Percentiles rank a stretch among this genome's conserved stretches.
These are phyloP conservation scores for Penicillium cosmopolitanum DNA, from an alignment of 495 filamentous ascomycete genomes.

Conservation along the genomic window DNA sequence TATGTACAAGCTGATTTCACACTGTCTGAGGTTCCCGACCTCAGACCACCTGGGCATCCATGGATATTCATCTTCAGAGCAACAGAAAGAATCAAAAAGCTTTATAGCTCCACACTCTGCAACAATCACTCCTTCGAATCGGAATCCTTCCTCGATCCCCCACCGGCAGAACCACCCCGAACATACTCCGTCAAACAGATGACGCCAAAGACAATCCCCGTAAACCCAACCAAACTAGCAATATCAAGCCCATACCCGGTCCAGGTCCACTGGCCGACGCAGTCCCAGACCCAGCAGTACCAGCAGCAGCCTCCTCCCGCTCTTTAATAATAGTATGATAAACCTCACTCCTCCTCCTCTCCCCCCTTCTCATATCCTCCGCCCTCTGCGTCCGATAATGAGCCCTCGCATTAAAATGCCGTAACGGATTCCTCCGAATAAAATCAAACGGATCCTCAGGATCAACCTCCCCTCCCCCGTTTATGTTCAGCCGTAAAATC, in stretches of 20 bases:
- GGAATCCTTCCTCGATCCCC: background rate
- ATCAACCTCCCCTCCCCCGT: slow-evolving; percentile 17
- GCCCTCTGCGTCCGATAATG: slow-evolving; percentile 71
- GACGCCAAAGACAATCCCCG: background rate
- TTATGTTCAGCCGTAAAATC: slow-evolving; percentile 40
- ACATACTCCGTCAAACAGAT: background rate
- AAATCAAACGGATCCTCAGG: slow-evolving; percentile 48
- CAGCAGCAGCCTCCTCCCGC: slow-evolving; percentile 30
- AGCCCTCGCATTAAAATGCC: slow-evolving; percentile 66
- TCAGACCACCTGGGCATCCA: background rate
- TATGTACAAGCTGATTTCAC: background rate
- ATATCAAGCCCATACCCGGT: slow-evolving; percentile 32
- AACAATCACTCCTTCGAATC: background rate
- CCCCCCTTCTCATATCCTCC: slow-evolving; percentile 56
- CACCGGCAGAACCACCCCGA: background rate
- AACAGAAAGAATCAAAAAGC: background rate
- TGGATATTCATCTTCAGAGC: no score
- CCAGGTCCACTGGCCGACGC: background rate
- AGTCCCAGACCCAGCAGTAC: slow-evolving; percentile 17
- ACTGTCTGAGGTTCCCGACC: background rate
- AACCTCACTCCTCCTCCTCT: slow-evolving; percentile 41
- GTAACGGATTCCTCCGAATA: slow-evolving; percentile 56
- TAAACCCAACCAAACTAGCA: slow-evolving; percentile 44
- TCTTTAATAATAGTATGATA: slow-evolving; percentile 15
- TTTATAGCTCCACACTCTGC: background rate